A percentile compares a stretch with the other conserved stretches of the same genome.
These are phyloP conservation scores for Penicillium fuscoglaucum DNA, from an alignment of 2,329 filamentous ascomycete genomes.

Conservation along the genomic window DNA sequence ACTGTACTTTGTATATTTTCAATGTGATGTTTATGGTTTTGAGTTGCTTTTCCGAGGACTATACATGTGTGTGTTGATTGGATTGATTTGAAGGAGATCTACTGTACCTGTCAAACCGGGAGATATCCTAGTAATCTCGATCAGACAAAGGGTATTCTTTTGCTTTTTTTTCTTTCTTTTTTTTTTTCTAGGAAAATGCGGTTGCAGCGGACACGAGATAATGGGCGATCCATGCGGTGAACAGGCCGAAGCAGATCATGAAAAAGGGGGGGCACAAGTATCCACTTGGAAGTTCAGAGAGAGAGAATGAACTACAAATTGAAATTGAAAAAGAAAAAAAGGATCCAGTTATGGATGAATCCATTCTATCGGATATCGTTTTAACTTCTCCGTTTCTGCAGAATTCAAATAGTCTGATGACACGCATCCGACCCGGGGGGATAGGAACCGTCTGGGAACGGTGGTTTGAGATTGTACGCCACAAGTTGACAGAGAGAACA, in stretches of 20 bases:
- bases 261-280: conserved; percentile 5
- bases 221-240: conserved; percentile 9
- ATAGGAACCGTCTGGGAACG: conserved; percentile 9
- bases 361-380: neutral
- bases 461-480: conserved; percentile 22
- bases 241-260: neutral
- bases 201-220: conserved; percentile 27
- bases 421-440: conserved; percentile 20
- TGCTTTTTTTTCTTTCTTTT: neutral
- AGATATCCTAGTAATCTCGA: neutral
- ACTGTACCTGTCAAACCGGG: neutral
- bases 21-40: neutral
- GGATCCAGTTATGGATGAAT: neutral
- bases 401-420: conserved; percentile 17
- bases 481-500: conserved; percentile 2
- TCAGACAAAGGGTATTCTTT: neutral
- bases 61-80: no score
- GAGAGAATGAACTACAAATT: neutral
- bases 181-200: conserved; percentile 5
- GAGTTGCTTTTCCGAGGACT: neutral
- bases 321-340: conserved; percentile 2
- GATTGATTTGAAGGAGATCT: neutral
- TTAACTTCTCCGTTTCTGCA: conserved; percentile 7
- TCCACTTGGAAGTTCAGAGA: neutral
- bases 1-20: neutral